phyloP scores from a whole-genome alignment of 352 stramenopile species.

The Globisporangium mamillatum region DNA sequence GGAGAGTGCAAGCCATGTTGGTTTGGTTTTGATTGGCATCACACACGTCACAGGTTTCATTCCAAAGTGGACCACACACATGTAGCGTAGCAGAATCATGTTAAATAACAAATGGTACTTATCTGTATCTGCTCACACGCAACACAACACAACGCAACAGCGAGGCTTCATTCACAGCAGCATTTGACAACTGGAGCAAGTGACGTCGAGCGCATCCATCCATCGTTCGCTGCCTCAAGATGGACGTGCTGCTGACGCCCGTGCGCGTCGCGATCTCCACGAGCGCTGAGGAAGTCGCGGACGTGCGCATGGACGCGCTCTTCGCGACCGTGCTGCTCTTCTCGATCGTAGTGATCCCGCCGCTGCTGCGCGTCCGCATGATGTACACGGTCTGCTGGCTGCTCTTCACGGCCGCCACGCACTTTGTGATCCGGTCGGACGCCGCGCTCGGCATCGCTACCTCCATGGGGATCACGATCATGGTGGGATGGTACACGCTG shows the following conservation, averaged over 20 bases:
- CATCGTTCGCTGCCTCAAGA: conserved; percentile 4
- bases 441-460: conserved; percentile 69
- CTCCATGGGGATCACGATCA: conserved; percentile 81
- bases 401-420: conserved; percentile 52
- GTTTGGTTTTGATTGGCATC: not conserved
- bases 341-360: conserved; percentile 47
- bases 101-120: not conserved
- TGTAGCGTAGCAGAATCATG: not conserved
- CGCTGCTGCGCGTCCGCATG: conserved; percentile 54
- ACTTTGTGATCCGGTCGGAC: conserved; percentile 44
- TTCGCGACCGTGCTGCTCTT: conserved; percentile 59
- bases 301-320: conserved; percentile 41
- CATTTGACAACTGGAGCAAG: not conserved
- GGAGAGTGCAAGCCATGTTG: not conserved
- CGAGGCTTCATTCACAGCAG: no score
- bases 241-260: conserved; percentile 30
- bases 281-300: conserved; percentile 13
- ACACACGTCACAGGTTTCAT: not conserved
- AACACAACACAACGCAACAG: no score
- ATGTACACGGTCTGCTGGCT: conserved; percentile 86
- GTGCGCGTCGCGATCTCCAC: conserved; percentile 12
- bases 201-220: not conserved
- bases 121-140: not conserved
- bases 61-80: not conserved
- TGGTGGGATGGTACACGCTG: conserved; percentile 84